These are phyloP conservation scores for Fagopyrum esculentum DNA, from an alignment of 148 eudicot genomes.

Conservation along the genomic window DNA sequence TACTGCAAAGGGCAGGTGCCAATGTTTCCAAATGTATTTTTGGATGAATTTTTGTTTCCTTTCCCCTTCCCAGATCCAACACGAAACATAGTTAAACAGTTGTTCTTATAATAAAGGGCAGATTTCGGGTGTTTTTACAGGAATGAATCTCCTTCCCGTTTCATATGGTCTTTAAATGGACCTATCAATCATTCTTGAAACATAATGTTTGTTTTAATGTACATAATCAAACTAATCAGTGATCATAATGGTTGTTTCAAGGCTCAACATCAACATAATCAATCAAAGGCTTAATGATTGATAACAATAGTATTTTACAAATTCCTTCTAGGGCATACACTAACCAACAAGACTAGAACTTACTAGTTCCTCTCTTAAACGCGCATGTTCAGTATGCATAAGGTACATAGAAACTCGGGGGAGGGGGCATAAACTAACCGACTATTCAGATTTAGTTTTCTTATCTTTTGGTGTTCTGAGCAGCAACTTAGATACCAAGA, in stretches of 20 bases:
- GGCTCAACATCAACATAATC: neutral
- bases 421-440: neutral
- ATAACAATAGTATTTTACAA: neutral
- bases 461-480: slow-evolving; percentile 22
- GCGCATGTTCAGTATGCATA: neutral
- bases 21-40: neutral
- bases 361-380: neutral
- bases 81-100: neutral
- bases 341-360: neutral
- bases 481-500: slow-evolving; percentile 51
- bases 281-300: neutral
- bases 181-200: neutral
- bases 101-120: neutral
- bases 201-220: neutral
- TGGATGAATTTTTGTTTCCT: neutral
- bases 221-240: neutral
- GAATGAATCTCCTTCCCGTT: neutral
- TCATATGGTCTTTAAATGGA: neutral
- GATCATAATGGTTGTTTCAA: neutral
- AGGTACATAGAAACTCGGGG: neutral
- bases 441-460: slow-evolving; percentile 35
- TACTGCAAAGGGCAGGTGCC: neutral
- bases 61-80: neutral
- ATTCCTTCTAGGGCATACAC: slow-evolving; percentile 1
- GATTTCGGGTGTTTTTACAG: neutral